These are phyloP conservation scores for Firmiana major DNA, from an alignment of 345 rosid species.

Conservation along the genomic window DNA sequence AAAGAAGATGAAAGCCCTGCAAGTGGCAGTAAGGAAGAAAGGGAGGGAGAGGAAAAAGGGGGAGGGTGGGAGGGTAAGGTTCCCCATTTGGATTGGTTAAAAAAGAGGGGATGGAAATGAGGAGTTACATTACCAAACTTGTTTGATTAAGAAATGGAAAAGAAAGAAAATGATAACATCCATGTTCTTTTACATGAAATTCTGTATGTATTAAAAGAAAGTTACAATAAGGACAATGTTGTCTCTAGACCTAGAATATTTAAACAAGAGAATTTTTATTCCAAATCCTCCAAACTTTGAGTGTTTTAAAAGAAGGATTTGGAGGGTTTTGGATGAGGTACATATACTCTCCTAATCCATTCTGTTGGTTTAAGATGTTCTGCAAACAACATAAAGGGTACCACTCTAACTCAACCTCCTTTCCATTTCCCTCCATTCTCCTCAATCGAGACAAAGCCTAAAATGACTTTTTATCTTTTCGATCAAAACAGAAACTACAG, in stretches of 20 bases:
- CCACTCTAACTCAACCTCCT: not conserved
- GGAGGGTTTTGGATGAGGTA: not conserved
- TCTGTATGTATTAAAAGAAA: not conserved
- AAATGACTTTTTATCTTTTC: not conserved
- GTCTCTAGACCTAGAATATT: too few species aligned
- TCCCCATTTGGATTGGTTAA: not conserved
- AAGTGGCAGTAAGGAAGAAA: not conserved
- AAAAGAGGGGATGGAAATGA: not conserved
- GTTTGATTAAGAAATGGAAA: not conserved
- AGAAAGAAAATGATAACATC: not conserved
- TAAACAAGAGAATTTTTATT: not conserved
- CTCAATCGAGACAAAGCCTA: not conserved
- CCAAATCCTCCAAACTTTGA: not conserved
- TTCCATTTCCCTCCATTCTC: not conserved
- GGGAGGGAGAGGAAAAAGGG: not conserved
- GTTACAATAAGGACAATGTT: not conserved
- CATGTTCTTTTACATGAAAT: not conserved
- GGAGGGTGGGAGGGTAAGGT: not conserved
- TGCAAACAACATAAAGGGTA: not conserved
- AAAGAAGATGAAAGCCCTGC: not conserved
- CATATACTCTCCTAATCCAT: not conserved
- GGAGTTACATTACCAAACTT: not conserved
- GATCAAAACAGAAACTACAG: not conserved
- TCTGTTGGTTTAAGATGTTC: not conserved
- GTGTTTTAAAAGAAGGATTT: not conserved